Evolutionary conservation across 345 rosid species (phyloP).

Genomic region (Eucalyptus pumila): DNA sequence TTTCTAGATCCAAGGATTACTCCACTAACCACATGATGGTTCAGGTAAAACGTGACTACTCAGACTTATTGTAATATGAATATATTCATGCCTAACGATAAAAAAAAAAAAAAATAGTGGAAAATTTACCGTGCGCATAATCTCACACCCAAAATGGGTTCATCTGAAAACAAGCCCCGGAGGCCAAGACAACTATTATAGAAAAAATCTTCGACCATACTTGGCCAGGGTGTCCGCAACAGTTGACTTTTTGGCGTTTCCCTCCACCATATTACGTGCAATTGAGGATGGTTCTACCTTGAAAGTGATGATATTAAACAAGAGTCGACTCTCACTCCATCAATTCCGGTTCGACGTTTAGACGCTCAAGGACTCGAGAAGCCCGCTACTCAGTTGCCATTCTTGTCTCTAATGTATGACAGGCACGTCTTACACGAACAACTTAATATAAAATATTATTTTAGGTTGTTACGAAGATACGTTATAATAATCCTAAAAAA

Average conservation of each 20-base stretch:
- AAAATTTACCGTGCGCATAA: not conserved
- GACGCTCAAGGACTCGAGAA: not conserved
- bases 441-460: not conserved
- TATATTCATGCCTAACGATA: not conserved
- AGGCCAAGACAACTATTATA: not conserved
- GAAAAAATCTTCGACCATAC: not conserved
- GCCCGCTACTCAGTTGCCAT: not conserved
- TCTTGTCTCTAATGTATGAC: not conserved
- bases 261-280: not conserved
- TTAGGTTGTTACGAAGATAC: not conserved
- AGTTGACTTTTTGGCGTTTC: not conserved
- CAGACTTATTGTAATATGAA: too few species aligned
- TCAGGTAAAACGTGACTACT: too few species aligned
- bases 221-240: not conserved
- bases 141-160: not conserved
- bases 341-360: not conserved
- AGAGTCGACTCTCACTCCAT: not conserved
- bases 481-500: not conserved
- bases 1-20: not conserved
- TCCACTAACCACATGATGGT: too few species aligned
- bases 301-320: not conserved
- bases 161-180: not conserved
- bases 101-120: rapidly evolving
- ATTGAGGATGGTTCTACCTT: not conserved
- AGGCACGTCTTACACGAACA: not conserved